Evolutionary conservation across 768 basidiomycete genomes (phyloP).

Genomic region (Lactifluus volemus): DNA sequence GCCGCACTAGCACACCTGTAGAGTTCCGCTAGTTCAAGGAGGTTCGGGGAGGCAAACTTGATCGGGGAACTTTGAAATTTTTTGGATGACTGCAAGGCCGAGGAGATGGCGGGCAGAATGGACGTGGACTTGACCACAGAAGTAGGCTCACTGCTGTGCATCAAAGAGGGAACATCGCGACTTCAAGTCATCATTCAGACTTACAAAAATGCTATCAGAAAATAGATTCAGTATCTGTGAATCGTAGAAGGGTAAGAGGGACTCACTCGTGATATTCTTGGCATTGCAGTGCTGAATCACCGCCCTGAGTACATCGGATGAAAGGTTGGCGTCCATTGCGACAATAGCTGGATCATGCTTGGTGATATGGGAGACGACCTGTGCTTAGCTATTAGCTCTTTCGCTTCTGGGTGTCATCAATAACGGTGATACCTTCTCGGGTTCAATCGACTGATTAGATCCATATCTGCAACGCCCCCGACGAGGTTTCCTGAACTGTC

Average conservation of each 20-base stretch:
- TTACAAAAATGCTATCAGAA: constrained; percentile 62
- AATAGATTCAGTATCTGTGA: not conserved
- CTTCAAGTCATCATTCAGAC: constrained; percentile 21
- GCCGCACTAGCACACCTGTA: constrained; percentile 42
- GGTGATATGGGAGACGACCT: constrained; percentile 48
- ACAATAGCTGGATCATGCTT: constrained; percentile 47
- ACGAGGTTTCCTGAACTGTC: constrained; percentile 62
- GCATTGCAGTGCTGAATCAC: constrained; percentile 45
- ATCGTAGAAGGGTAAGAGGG: not conserved
- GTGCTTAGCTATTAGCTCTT: not conserved
- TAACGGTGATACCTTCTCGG: constrained; percentile 33
- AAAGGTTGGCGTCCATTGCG: constrained; percentile 71
- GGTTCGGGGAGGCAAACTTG: constrained; percentile 76
- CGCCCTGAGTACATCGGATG: constrained; percentile 39
- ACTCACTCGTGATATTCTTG: constrained; percentile 46
- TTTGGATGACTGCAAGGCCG: constrained; percentile 25
- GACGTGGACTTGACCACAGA: constrained; percentile 71
- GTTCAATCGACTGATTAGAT: constrained; percentile 46
- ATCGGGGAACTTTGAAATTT: constrained; percentile 37
- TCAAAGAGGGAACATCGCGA: not conserved
- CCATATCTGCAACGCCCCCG: constrained; percentile 92
- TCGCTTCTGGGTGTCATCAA: not conserved
- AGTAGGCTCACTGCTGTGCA: constrained; percentile 73
- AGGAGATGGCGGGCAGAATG: constrained; percentile 55
- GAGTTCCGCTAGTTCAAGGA: constrained; percentile 61